Evolutionary conservation across 192 early-diverging fungal genomes (phyloP), one percentile per base, ranked within the genome.

Genomic region (Coemansia sp.): DNA sequence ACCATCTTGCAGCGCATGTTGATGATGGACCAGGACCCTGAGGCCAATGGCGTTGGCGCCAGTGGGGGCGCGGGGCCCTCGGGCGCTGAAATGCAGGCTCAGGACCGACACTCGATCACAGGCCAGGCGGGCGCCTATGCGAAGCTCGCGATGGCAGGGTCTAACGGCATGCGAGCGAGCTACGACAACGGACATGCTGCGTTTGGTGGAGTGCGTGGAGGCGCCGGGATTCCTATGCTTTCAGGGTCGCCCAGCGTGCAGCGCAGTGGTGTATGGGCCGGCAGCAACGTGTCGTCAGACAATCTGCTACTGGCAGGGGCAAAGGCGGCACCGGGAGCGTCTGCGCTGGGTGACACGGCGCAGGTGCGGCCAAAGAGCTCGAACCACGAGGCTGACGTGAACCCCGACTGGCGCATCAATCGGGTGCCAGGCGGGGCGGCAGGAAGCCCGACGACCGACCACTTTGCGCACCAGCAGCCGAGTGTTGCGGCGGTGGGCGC

Each of bases 1-100:
- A 93, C 92, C 5, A 93, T 96, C 1, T 73, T 98, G 62, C 92
- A 94, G 77, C 91, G 95, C 67, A 89, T 95, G 90, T 89, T 91
- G n/a, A 87, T 90, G 75, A 88, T 86, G 52, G 94, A 96, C 63
- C 83, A 85, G 28, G 75, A 86, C 22, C 58, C 88, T 16, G 81
- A 82, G 14, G 79, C 82, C 9, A 84, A 83, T 67, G 80, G 57
- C 30, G 38, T 49, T 21, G 53, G 44, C 21, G 55, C 23, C 31
- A 22, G 53, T 26, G 62, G 54, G 9, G 54, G 30, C 25, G 16
- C 26, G 28, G 22, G 38, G 6, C 65, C 84, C 12, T 44, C 38
- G 38, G 38, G 38, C 38, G 7, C 38, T 44, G 38, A 44, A 0
- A 16, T 14, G 38, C 38, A 44, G 38, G 38, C 14, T 9, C 38